phyloP scores from a whole-genome alignment of 768 basidiomycete species.

The Rhodosporidiobolus sp. region DNA sequence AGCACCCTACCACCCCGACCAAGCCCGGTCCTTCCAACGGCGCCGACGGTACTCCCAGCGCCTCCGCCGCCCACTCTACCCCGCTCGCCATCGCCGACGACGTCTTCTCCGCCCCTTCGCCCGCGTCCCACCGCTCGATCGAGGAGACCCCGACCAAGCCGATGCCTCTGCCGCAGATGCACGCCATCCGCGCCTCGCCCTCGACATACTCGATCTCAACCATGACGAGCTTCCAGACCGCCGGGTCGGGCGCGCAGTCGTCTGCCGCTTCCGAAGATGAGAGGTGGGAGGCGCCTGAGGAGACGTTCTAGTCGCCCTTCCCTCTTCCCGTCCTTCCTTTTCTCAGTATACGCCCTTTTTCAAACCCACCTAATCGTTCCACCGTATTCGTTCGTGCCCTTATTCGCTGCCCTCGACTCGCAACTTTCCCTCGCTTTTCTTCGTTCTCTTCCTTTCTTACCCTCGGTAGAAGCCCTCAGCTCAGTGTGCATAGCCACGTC shows the following conservation, averaged over 20 bases:
- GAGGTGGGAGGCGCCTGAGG: neutral
- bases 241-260: conserved; percentile 2
- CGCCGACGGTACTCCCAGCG: neutral
- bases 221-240: conserved; percentile 17
- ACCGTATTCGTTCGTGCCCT: no score
- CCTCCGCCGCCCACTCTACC: neutral
- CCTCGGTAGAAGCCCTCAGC: no score
- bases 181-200: neutral
- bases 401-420: no score
- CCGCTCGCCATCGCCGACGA: neutral
- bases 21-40: neutral
- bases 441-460: no score
- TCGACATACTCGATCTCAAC: conserved; percentile 4
- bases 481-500: no score
- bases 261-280: neutral
- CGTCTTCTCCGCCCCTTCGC: conserved; percentile 6
- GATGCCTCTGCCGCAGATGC: neutral
- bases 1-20: neutral
- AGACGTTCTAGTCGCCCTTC: neutral
- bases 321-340: neutral
- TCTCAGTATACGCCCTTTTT: neutral
- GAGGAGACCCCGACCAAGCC: conserved; percentile 1
- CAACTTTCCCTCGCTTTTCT: neutral
- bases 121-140: neutral
- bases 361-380: no score